Conservation (phyloP, 2,329 filamentous ascomycete genomes). For the Sporothrix euskadiensis region DNA sequence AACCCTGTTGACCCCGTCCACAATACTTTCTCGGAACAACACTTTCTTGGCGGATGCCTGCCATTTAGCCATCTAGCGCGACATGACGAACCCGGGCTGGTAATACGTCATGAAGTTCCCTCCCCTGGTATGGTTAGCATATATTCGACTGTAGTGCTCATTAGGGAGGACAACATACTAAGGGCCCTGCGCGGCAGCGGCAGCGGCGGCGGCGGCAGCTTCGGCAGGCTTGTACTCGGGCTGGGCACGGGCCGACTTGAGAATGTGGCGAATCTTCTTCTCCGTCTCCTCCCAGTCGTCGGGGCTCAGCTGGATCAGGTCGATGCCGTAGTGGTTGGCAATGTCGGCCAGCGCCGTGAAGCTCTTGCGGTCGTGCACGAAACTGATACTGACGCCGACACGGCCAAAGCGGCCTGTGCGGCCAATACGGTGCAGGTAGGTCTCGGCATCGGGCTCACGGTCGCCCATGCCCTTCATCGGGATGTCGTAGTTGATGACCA, state of each 20-base stretch:
- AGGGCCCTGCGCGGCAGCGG: constrained; percentile 24
- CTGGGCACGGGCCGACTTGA: constrained; percentile 68
- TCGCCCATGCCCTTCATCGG: constrained; percentile 75
- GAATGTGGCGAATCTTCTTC: constrained; percentile 74
- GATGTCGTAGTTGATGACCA: constrained; percentile 97
- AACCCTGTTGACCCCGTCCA: not conserved
- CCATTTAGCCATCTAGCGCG: not conserved
- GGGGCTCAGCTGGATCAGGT: constrained; percentile 77
- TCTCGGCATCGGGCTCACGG: constrained; percentile 84
- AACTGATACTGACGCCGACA: constrained; percentile 92
- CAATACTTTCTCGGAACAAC: too few relatives aligned
- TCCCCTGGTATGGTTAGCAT: not conserved
- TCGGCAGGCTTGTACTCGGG: constrained; percentile 42
- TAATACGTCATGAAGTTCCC: not conserved
- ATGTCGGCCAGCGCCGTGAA: constrained; percentile 80
- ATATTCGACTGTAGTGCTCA: too few relatives aligned
- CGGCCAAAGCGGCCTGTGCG: constrained; percentile 95
- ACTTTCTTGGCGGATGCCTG: too few relatives aligned
- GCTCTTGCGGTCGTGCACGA: constrained; percentile 83
- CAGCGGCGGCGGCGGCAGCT: constrained; percentile 16
- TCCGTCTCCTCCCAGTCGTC: constrained; percentile 92
- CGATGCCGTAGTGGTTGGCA: constrained; percentile 74
- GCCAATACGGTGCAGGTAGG: constrained; percentile 96
- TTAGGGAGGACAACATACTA: constrained; percentile 6
- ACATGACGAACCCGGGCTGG: not conserved